phyloP scores from a whole-genome alignment of 805 yeast genomes.

The Candida takata region DNA sequence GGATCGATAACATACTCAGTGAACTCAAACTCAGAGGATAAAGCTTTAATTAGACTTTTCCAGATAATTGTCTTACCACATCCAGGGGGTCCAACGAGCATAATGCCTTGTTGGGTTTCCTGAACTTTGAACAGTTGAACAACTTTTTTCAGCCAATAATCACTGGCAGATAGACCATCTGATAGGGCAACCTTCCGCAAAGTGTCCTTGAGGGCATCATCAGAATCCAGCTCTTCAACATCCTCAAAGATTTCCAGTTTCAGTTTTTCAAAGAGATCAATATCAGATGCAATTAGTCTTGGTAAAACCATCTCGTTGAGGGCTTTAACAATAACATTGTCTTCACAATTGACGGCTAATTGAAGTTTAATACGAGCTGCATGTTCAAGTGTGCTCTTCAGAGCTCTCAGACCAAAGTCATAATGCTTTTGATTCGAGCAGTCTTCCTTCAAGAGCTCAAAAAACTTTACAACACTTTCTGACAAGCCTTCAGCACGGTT shows the following conservation, averaged over 20 bases:
- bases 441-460: conserved; percentile 32
- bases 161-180: conserved; percentile 27
- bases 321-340: conserved; percentile 39
- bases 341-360: background rate
- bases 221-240: conserved; percentile 28
- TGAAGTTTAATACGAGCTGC: conserved; percentile 41
- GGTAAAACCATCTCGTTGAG: conserved; percentile 63
- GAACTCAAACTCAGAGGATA: conserved; percentile 20
- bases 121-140: conserved; percentile 58
- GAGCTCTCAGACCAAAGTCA: conserved; percentile 83
- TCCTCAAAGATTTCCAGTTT: conserved; percentile 31
- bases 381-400: conserved; percentile 57
- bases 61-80: conserved; percentile 63
- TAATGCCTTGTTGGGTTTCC: conserved; percentile 65
- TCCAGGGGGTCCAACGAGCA: conserved; percentile 72
- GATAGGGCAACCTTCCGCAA: conserved; percentile 25
- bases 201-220: conserved; percentile 22
- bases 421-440: conserved; percentile 64
- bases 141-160: conserved; percentile 46
- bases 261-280: conserved; percentile 20
- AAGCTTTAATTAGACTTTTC: conserved; percentile 39
- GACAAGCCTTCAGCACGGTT: conserved; percentile 39
- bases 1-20: conserved; percentile 59
- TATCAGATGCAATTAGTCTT: conserved; percentile 51
- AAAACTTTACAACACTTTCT: conserved; percentile 44